phyloP scores from a whole-genome alignment of 306 rosid genomes.

The Gastrolobium villosum region DNA sequence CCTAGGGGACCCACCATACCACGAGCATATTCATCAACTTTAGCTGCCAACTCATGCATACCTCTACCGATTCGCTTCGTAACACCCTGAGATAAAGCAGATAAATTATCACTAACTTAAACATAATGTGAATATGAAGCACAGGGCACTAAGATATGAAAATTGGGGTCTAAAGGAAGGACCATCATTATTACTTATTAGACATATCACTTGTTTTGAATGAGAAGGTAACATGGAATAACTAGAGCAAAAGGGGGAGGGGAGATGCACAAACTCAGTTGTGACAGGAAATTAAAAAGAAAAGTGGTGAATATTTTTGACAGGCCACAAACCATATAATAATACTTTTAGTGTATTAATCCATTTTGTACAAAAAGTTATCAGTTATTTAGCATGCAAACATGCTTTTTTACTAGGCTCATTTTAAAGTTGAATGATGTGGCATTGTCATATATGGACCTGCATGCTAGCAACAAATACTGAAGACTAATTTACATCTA shows the following conservation, averaged over 20 bases:
- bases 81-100: conserved; percentile 68
- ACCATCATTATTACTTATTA: conserved; percentile 17
- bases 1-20: conserved; percentile 96
- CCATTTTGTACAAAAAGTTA: conserved; percentile 20
- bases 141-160: conserved; percentile 23
- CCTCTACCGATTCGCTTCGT: conserved; percentile 90
- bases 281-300: not conserved
- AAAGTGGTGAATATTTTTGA: not conserved
- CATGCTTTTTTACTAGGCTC: not conserved
- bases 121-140: conserved; percentile 28
- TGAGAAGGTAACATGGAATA: conserved; percentile 29
- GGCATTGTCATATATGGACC: conserved; percentile 20
- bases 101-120: conserved; percentile 20
- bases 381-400: not conserved
- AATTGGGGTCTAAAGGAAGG: conserved; percentile 10
- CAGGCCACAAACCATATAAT: conserved; percentile 30
- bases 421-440: conserved; percentile 4
- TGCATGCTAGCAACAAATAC: conserved; percentile 33
- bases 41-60: conserved; percentile 96
- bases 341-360: conserved; percentile 3
- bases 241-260: not conserved
- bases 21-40: conserved; percentile 97
- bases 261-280: conserved; percentile 8
- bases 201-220: conserved; percentile 25
- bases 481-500: conserved; percentile 24